Evolutionary conservation across 345 rosid genomes (phyloP), one percentile per base, ranked within the genome.

Genomic region (Eutrema japonicum): DNA sequence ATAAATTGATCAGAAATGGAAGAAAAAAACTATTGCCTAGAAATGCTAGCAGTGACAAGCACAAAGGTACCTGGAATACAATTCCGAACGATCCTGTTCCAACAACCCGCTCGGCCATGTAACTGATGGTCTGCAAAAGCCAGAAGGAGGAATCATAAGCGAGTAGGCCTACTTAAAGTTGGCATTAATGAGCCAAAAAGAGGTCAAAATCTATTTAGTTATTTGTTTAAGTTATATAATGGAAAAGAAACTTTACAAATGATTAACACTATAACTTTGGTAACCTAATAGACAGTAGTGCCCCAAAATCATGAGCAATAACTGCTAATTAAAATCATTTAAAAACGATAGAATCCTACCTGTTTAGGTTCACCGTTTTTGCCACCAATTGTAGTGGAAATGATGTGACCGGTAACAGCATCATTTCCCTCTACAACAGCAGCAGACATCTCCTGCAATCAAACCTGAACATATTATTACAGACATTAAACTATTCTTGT

Each of bases 101-200:
- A 45, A 91, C 90, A 60, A 84, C 88, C 60, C 91, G 92, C 76
- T 91, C 94, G 2, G 94, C 92, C 97, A 88, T 88, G 85, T 91
- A 91, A 79, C 89, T 88, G 71, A 91, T 86, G 33, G 89, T 88
- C 97, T 91, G 85, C 36, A 76, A 76, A 30, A 0, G 10, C 22
- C 65, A 52, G 10, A 8, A 56, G 54, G 46, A 66, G 48, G 7
- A 13, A 69, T 38, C 53, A 61, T 57, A n/a, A 69, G 78, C 5
- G 30, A 68, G 46, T 7, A 53, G 41, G 37, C 40, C 10, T 7
- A 68, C 45, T 78, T 38, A 54, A 61, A 18, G 12, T 47, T 18
- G 50, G 12, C 29, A 43, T 14, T 43, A 56, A 33, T 36, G 56
- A 59, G 35, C 30, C 27, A 26, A 18, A 61, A 33, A 49, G 27